A percentile compares a stretch with the other conserved stretches of the same genome.
Evolutionary conservation across 495 filamentous ascomycete species (phyloP).

Genomic region (Haplographium delicatum): DNA sequence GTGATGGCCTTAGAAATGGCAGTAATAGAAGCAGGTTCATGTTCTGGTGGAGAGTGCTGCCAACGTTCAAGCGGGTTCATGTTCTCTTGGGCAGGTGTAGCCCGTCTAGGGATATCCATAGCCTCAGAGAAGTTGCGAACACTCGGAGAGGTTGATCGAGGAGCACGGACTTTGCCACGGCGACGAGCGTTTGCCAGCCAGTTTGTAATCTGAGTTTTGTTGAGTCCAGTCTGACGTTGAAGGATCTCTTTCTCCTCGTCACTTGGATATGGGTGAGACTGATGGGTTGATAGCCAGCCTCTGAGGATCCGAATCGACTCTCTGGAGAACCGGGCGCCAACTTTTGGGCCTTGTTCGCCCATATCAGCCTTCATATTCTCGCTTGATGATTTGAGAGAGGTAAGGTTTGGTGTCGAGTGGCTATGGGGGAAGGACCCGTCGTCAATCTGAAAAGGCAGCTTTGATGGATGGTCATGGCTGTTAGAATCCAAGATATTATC

Average conservation of each 20-base stretch:
- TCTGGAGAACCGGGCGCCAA: constrained; percentile 62
- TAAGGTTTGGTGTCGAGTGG: constrained; percentile 9
- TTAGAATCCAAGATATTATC: no score
- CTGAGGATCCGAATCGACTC: constrained; percentile 70
- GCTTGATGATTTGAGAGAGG: background rate
- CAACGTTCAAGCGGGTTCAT: constrained; percentile 84
- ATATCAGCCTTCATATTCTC: constrained; percentile 10
- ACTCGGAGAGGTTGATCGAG: constrained; percentile 53
- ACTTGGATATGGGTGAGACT: constrained; percentile 73
- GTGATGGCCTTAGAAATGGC: constrained; percentile 75
- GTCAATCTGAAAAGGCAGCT: background rate
- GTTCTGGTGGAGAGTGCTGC: constrained; percentile 79
- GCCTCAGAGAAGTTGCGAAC: constrained; percentile 46
- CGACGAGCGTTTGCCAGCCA: constrained; percentile 85
- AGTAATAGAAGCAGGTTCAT: constrained; percentile 75
- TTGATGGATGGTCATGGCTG: no score
- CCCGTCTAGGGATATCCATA: constrained; percentile 59
- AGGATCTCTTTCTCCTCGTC: constrained; percentile 75
- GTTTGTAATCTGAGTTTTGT: constrained; percentile 70
- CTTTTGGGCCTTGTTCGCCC: constrained; percentile 18
- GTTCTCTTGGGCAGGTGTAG: constrained; percentile 47
- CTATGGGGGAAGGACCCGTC: background rate
- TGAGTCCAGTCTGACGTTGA: constrained; percentile 66
- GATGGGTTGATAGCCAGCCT: constrained; percentile 70
- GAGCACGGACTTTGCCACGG: constrained; percentile 62